Conservation (phyloP, 2,329 filamentous ascomycete genomes). For the Xylogone sp. region DNA sequence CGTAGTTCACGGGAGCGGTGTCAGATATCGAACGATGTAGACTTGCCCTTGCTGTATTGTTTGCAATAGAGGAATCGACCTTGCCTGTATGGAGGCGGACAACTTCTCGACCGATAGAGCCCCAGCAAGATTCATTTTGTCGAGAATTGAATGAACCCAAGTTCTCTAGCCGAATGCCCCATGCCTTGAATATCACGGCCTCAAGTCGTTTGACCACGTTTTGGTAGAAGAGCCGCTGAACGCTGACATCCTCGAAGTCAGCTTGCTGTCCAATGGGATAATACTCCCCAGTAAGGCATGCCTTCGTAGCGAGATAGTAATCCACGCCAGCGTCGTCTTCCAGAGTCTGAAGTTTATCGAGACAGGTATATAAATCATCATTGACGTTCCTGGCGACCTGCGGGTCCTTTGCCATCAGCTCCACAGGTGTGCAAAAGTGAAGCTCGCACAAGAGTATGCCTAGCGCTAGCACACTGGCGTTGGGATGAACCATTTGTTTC, state of each 20-base stretch:
- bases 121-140: conserved; percentile 21
- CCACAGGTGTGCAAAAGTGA: conserved; percentile 25
- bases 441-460: conserved; percentile 26
- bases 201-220: conserved; percentile 26
- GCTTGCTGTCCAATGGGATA: conserved; percentile 16
- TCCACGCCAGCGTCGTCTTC: conserved; percentile 21
- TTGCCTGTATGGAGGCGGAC: conserved; percentile 11
- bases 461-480: conserved; percentile 21
- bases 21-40: not conserved
- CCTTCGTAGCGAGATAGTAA: conserved; percentile 25
- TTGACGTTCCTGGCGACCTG: conserved; percentile 18
- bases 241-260: conserved; percentile 19
- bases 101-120: conserved; percentile 19
- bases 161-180: conserved; percentile 21
- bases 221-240: conserved; percentile 26
- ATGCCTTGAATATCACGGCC: conserved; percentile 24
- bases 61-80: conserved; percentile 3
- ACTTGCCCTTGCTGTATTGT: not conserved
- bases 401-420: conserved; percentile 16
- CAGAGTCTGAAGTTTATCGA: conserved; percentile 20
- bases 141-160: conserved; percentile 18
- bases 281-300: conserved; percentile 22
- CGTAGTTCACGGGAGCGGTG: not conserved
- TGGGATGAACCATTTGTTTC: conserved; percentile 24
- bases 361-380: conserved; percentile 21